Conservation (phyloP, 495 filamentous ascomycete species). For the Aspergillus mulundensis region DNA sequence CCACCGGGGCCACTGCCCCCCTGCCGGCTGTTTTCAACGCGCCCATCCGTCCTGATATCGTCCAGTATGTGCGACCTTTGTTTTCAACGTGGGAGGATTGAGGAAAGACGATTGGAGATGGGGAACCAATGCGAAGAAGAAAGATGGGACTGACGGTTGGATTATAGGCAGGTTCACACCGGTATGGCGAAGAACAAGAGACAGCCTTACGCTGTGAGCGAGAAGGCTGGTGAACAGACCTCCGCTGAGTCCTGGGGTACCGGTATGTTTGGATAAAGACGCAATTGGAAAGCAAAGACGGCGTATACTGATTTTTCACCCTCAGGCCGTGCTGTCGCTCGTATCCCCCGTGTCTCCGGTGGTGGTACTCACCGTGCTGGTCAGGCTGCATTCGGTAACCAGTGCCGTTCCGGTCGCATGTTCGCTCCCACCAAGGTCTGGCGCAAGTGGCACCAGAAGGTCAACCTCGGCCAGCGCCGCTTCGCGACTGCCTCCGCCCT, state of each 20-base stretch:
- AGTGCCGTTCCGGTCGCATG: slow-evolving; percentile 99
- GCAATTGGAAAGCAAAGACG: slow-evolving; percentile 8
- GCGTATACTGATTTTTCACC: slow-evolving; percentile 21
- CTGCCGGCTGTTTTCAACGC: slow-evolving; percentile 92
- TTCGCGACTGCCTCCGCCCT: slow-evolving; percentile 96
- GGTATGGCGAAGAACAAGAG: slow-evolving; percentile 99
- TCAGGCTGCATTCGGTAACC: slow-evolving; percentile 99
- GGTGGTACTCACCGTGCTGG: slow-evolving; percentile 99
- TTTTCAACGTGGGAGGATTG: slow-evolving; percentile 13
- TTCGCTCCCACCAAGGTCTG: slow-evolving; percentile 99
- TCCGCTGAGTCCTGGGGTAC: slow-evolving; percentile 99
- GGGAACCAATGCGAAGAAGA: not conserved
- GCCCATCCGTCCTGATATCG: slow-evolving; percentile 97
- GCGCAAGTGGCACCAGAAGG: slow-evolving; percentile 99
- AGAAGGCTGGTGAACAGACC: slow-evolving; percentile 99
- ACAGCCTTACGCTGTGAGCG: slow-evolving; percentile 98
- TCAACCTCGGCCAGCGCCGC: slow-evolving; percentile 96
- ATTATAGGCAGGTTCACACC: slow-evolving; percentile 75
- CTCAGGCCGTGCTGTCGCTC: slow-evolving; percentile 94
- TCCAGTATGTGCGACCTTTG: slow-evolving; percentile 61
- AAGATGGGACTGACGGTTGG: slow-evolving; percentile 32
- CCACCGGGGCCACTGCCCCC: slow-evolving; percentile 80
- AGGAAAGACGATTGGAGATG: slow-evolving; percentile 11
- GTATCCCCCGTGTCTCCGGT: slow-evolving; percentile 99
- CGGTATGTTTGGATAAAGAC: slow-evolving; percentile 62